Conservation (phyloP, 2,329 filamentous ascomycete species). For the Stagonosporopsis cucurbitacearum region DNA sequence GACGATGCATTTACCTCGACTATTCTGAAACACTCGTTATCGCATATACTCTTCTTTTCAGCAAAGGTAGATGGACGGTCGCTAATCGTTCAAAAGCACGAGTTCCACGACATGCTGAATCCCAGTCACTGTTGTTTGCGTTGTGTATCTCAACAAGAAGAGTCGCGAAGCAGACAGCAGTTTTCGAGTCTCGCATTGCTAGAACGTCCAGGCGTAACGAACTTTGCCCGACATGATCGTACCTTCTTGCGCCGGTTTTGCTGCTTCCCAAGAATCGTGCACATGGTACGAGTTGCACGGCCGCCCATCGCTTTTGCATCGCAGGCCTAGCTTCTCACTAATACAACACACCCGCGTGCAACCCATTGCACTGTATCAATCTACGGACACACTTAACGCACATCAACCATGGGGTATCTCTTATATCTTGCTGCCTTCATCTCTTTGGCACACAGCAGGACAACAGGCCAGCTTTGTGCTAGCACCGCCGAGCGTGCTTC, state of each 20-base stretch:
- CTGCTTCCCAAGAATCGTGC: not conserved
- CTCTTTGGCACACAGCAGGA: constrained; percentile 30
- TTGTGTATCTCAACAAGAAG: constrained; percentile 1
- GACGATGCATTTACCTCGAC: constrained; percentile 47
- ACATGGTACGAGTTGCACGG: not conserved
- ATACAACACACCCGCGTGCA: not conserved
- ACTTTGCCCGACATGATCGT: not conserved
- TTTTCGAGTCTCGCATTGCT: not conserved
- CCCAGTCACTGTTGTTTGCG: constrained; percentile 11
- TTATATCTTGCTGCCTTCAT: constrained; percentile 23
- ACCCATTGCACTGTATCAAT: constrained; percentile 11
- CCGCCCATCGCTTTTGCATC: not conserved
- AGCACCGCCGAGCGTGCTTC: constrained; percentile 41
- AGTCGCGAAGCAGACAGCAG: constrained; percentile 12
- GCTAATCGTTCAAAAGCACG: constrained; percentile 7
- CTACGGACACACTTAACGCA: constrained; percentile 5
- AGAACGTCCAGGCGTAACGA: not conserved
- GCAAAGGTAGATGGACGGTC: not conserved
- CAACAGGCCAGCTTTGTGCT: constrained; percentile 43
- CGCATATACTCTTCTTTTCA: not conserved
- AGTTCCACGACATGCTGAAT: not conserved
- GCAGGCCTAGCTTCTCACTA: not conserved
- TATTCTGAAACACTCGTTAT: constrained; percentile 38
- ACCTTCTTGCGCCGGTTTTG: not conserved
- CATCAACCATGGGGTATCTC: constrained; percentile 30